Conservation (phyloP, 139 green algal species). For the Coccomyxa sp. region DNA sequence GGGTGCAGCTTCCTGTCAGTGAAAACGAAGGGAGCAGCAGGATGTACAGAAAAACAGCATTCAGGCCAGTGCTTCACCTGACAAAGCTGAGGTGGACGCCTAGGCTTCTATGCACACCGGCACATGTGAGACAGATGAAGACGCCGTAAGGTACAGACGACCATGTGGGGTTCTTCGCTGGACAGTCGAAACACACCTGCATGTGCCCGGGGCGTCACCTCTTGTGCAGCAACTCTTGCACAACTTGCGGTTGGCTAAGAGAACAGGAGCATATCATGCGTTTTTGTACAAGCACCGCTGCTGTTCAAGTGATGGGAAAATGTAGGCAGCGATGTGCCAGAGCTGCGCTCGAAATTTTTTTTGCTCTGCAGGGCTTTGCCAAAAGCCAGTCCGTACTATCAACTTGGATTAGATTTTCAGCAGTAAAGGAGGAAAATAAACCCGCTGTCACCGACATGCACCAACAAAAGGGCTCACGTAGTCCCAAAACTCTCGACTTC, state of each 20-base stretch:
- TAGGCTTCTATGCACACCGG: slow-evolving; percentile 86
- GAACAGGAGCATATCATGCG: not conserved
- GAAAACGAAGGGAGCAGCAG: not conserved
- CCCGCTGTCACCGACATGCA: too few species aligned
- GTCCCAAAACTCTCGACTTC: too few species aligned
- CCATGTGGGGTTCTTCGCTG: slow-evolving; percentile 95
- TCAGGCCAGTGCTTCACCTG: slow-evolving; percentile 31
- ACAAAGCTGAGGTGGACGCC: slow-evolving; percentile 97
- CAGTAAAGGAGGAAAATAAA: too few species aligned
- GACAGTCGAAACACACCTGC: slow-evolving; percentile 96
- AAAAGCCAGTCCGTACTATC: too few species aligned
- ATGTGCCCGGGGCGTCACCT: not conserved
- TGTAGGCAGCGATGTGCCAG: not conserved
- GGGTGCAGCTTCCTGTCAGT: not conserved
- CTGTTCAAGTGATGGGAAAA: not conserved
- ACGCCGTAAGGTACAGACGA: slow-evolving; percentile 91
- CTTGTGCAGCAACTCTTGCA: too few species aligned
- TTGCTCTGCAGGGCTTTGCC: not conserved
- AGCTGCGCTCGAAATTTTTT: not conserved
- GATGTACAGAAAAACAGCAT: not conserved
- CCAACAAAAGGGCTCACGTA: too few species aligned
- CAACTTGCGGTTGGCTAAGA: not conserved
- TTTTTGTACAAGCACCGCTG: not conserved
- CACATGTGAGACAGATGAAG: slow-evolving; percentile 96
- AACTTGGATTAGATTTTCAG: too few species aligned